Evolutionary conservation across 1,284 basidiomycete species (phyloP), one percentile per base, ranked within the genome.

Genomic region (Cryptococcus jaspeensis): DNA sequence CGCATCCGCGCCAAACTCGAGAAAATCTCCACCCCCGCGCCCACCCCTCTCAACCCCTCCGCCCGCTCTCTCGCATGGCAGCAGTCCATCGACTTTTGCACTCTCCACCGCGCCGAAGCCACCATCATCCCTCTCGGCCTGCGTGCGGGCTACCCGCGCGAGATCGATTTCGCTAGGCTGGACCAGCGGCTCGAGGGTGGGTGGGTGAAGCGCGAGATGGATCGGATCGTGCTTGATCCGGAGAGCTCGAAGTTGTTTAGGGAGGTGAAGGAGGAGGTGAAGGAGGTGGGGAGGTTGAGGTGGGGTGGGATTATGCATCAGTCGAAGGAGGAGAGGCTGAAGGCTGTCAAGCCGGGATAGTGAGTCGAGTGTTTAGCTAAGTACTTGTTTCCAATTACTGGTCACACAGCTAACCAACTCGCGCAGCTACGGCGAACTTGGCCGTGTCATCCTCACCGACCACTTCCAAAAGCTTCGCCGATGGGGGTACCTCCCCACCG

Each of bases 341-440:
- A 50, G 38, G 52, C 43, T 20, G 58, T 66, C 12, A 60, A 59
- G 45, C 57, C 70, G 1, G 75, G 75, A 44, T 77, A 77, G 74
- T 76, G 61, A 67, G 72, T 72, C 15, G 22, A 39, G 9, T n/a
- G 22, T 18, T n/a, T 28, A 11, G 13, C n/a, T n/a, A n/a, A n/a
- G n/a, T n/a, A n/a, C n/a, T 15, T 13, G 20, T 6, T 38, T 52
- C 7, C 32, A n/a, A n/a, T n/a, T 22, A 37, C 22, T 44, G 13
- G 4, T 18, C 38, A 8, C 22, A 28, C 38, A 41, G 40, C 25
- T 35, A 32, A 32, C 12, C 39, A 23, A 41, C 35, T 25, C 35
- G 35, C 0, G 5, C 53, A 75, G 75, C 47, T 77, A 74, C 40
- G 76, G 76, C 7, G 64, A 69, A 7, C 52, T 73, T 1, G 76